Evolutionary conservation across 2,329 filamentous ascomycete genomes (phyloP).

Genomic region (Aureobasidium melanogenum): DNA sequence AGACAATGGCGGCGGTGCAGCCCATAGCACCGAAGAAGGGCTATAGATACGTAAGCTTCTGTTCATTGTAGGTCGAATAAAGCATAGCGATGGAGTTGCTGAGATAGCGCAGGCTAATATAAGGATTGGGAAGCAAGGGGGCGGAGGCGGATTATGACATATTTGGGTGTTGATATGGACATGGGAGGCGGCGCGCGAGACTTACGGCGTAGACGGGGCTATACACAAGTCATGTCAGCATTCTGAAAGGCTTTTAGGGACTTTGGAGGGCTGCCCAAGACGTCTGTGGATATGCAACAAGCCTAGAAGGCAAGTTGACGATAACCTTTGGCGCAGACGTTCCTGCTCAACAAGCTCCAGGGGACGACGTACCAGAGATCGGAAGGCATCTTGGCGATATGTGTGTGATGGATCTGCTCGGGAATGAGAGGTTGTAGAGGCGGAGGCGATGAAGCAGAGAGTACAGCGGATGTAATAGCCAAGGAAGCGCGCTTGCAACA

Average conservation of each 20-base stretch:
- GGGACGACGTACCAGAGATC: constrained; percentile 67
- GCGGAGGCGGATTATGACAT: constrained; percentile 3
- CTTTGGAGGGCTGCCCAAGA: constrained; percentile 4
- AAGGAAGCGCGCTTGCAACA: constrained; percentile 3
- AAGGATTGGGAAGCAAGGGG: background rate
- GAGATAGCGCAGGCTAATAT: background rate
- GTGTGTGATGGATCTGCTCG: constrained; percentile 1
- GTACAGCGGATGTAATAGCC: constrained; percentile 4
- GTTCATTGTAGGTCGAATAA: background rate
- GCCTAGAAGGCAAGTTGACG: constrained; percentile 12
- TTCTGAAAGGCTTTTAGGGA: background rate
- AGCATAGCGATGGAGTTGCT: background rate
- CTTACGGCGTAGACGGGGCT: constrained; percentile 99
- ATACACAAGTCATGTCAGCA: constrained; percentile 37
- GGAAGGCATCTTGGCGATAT: constrained; percentile 56
- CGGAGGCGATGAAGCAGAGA: constrained; percentile 7
- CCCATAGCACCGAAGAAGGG: constrained; percentile 97
- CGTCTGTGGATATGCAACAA: constrained; percentile 12
- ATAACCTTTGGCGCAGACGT: constrained; percentile 8
- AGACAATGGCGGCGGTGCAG: constrained; percentile 89
- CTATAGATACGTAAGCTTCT: constrained; percentile 33
- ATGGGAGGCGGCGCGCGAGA: constrained; percentile 30
- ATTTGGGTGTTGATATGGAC: background rate
- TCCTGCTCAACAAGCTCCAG: constrained; percentile 11
- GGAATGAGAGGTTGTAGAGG: background rate